phyloP scores from a whole-genome alignment of 108 stramenopile species.

The Craspedostauros australis region DNA sequence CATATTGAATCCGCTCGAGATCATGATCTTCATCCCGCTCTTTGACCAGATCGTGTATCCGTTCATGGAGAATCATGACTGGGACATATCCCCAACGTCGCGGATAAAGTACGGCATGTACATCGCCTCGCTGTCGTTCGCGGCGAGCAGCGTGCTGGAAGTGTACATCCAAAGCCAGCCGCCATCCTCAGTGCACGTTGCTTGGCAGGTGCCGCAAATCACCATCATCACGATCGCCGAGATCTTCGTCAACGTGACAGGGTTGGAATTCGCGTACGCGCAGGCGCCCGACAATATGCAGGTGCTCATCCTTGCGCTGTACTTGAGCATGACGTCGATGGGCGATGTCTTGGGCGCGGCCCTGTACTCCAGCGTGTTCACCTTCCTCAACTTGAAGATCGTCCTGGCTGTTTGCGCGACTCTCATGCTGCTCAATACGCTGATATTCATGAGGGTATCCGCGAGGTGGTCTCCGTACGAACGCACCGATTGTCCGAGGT shows the following conservation, averaged over 20 bases:
- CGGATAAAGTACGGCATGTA: constrained; percentile 65
- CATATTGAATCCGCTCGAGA: constrained; percentile 46
- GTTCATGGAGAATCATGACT: constrained; percentile 13
- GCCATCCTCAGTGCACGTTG: constrained; percentile 18
- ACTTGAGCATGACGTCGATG: constrained; percentile 41
- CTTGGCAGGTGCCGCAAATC: constrained; percentile 68
- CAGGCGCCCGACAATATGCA: constrained; percentile 43
- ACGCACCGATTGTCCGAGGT: too few relatives aligned
- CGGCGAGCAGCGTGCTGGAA: constrained; percentile 45
- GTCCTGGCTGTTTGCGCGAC: constrained; percentile 24
- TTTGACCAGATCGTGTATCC: constrained; percentile 59
- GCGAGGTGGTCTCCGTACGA: constrained; percentile 22
- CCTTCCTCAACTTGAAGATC: constrained; percentile 2
- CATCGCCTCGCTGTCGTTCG: constrained; percentile 38
- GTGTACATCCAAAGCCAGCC: constrained; percentile 14
- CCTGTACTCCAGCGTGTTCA: constrained; percentile 30
- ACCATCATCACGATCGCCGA: constrained; percentile 53
- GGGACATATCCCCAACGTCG: constrained; percentile 32
- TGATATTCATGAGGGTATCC: constrained; percentile 27
- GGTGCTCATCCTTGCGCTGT: constrained; percentile 36
- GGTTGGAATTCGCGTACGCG: constrained; percentile 52
- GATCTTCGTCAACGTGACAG: constrained; percentile 52
- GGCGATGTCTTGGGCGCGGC: constrained; percentile 55
- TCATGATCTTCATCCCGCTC: constrained; percentile 62
- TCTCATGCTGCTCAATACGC: constrained; percentile 34